Conservation (phyloP, 352 stramenopile species). For the Elongisporangium anandrum region DNA sequence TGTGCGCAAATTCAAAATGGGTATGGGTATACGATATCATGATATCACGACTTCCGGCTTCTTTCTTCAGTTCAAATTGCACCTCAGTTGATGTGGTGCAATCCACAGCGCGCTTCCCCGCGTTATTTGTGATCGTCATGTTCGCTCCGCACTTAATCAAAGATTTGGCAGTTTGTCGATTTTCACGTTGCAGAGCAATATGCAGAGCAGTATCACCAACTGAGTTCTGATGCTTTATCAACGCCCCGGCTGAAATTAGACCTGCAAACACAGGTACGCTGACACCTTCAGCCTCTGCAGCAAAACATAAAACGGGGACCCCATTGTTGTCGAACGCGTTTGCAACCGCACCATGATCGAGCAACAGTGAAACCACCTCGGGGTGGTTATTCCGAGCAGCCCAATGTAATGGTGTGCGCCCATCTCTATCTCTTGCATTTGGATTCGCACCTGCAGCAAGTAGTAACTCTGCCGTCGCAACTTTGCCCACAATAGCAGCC, state of each 20-base stretch:
- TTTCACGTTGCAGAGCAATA: constrained; percentile 65
- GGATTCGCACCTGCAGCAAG: constrained; percentile 41
- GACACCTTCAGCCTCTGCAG: constrained; percentile 57
- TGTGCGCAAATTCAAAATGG: constrained; percentile 53
- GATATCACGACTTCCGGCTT: constrained; percentile 63
- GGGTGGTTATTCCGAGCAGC: constrained; percentile 64
- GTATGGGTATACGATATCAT: constrained; percentile 84
- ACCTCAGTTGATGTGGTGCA: constrained; percentile 76
- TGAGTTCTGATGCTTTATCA: constrained; percentile 26
- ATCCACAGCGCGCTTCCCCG: constrained; percentile 65
- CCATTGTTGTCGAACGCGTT: constrained; percentile 39
- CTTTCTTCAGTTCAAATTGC: constrained; percentile 73
- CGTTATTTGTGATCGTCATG: constrained; percentile 61
- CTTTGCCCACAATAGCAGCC: constrained; percentile 53
- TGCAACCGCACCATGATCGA: constrained; percentile 37
- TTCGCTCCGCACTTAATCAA: constrained; percentile 70
- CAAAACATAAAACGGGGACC: constrained; percentile 57
- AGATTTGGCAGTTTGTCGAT: constrained; percentile 55
- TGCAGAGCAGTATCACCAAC: constrained; percentile 70
- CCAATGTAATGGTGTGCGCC: constrained; percentile 72
- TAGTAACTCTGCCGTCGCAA: constrained; percentile 27
- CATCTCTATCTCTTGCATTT: constrained; percentile 54
- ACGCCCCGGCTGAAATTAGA: constrained; percentile 36
- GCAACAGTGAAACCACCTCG: constrained; percentile 42
- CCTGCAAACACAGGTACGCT: constrained; percentile 34